phyloP scores from a whole-genome alignment of 148 eudicot genomes.

The Limonium bicolor region DNA sequence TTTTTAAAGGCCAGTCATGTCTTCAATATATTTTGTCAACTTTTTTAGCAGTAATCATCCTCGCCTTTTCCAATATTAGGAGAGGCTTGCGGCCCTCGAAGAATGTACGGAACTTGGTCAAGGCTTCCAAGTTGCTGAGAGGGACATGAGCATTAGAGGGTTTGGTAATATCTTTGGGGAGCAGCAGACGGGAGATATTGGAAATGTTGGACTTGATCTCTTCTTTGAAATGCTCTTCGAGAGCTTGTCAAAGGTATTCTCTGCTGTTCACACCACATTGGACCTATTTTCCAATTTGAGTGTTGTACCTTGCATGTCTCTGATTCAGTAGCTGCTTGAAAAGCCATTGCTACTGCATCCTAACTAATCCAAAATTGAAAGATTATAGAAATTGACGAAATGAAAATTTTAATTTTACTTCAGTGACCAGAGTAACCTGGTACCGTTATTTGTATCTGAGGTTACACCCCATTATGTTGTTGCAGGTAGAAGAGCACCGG shows the following conservation, averaged over 20 bases:
- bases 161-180: constrained; percentile 98
- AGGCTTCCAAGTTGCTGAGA: constrained; percentile 96
- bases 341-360: too few species aligned
- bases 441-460: too few species aligned
- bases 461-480: too few species aligned
- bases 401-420: too few species aligned
- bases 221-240: constrained; percentile 96
- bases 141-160: constrained; percentile 97
- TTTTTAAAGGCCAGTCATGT: neutral
- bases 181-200: constrained; percentile 97
- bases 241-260: constrained; percentile 76
- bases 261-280: neutral
- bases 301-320: neutral
- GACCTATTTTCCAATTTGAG: neutral
- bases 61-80: constrained; percentile 20
- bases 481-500: constrained; percentile 89
- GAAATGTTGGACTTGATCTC: constrained; percentile 90
- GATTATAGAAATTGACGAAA: too few species aligned
- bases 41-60: neutral
- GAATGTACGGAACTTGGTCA: constrained; percentile 93
- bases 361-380: too few species aligned
- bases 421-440: too few species aligned
- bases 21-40: neutral
- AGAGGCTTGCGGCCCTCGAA: constrained; percentile 92
- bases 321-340: too few species aligned